Evolutionary conservation across 345 rosid genomes (phyloP).

Genomic region (Luvunga scandens): DNA sequence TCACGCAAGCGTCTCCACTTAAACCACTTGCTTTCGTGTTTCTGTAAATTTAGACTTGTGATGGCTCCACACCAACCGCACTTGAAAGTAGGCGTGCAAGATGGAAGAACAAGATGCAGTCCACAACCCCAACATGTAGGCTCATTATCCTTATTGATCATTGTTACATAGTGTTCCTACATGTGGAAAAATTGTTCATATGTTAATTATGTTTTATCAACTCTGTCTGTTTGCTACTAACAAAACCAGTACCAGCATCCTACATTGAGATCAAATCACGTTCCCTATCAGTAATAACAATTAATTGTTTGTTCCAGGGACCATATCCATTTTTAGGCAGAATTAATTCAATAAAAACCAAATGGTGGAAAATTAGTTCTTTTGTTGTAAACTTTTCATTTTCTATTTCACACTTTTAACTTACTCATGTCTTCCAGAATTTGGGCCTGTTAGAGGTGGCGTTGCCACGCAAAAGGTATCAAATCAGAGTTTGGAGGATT

Average conservation of each 20-base stretch:
- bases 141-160: slow-evolving; percentile 52
- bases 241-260: not conserved
- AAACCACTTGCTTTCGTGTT: slow-evolving; percentile 46
- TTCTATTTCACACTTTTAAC: not conserved
- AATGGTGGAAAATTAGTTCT: not conserved
- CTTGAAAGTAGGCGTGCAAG: slow-evolving; percentile 63
- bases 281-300: not conserved
- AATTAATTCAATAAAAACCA: not conserved
- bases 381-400: not conserved
- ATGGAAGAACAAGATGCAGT: slow-evolving; percentile 64
- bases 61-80: slow-evolving; percentile 99
- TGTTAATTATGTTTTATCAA: not conserved
- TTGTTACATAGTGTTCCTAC: slow-evolving; percentile 52
- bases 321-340: not conserved
- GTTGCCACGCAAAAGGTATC: too few species aligned
- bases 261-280: not conserved
- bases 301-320: not conserved
- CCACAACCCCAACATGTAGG: slow-evolving; percentile 96
- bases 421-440: not conserved
- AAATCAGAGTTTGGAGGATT: too few species aligned
- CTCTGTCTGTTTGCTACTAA: not conserved
- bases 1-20: slow-evolving; percentile 82
- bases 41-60: slow-evolving; percentile 48
- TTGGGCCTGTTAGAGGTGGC: not conserved
- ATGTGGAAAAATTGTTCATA: slow-evolving; percentile 6